phyloP scores from a whole-genome alignment of 1,284 basidiomycete species.

The Leccinum olivaceoglutinosum region DNA sequence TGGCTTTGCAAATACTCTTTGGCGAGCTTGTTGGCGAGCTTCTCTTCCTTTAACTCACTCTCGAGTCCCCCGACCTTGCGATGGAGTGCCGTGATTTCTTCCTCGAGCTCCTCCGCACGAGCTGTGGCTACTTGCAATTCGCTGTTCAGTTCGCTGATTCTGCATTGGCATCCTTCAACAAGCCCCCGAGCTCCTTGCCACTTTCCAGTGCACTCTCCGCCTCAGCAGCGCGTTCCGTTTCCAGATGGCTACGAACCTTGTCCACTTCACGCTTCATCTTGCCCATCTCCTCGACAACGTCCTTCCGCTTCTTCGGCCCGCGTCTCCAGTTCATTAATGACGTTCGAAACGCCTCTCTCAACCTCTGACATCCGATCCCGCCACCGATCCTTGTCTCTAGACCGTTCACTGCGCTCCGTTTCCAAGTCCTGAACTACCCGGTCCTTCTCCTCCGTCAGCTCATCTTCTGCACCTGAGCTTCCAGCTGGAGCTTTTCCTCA shows the following conservation, averaged over 20 bases:
- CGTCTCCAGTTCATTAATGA: conserved; percentile 59
- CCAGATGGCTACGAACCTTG: conserved; percentile 36
- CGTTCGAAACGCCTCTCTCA: conserved; percentile 58
- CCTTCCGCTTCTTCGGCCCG: conserved; percentile 49
- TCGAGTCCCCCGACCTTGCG: conserved; percentile 48
- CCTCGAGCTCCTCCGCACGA: conserved; percentile 35
- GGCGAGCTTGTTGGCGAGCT: conserved; percentile 33
- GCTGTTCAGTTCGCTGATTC: conserved; percentile 44
- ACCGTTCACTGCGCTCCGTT: conserved; percentile 49
- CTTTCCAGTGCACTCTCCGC: conserved; percentile 56
- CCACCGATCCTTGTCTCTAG: conserved; percentile 62
- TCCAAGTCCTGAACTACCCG: conserved; percentile 38
- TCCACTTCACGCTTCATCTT: conserved; percentile 44
- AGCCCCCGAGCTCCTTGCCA: conserved; percentile 59
- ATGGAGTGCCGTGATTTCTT: conserved; percentile 35
- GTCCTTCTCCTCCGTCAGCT: conserved; percentile 35
- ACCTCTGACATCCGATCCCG: conserved; percentile 63
- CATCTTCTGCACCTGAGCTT: conserved; percentile 44
- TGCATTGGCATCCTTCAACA: conserved; percentile 59
- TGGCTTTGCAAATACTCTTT: conserved; percentile 29
- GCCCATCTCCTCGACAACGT: conserved; percentile 36
- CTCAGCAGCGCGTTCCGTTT: conserved; percentile 43
- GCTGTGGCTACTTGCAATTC: conserved; percentile 54
- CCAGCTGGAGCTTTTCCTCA: conserved; percentile 53
- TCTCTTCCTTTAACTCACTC: conserved; percentile 47